Evolutionary conservation across 176 grass and related monocot species (phyloP), one percentile per base, ranked within the genome.

Genomic region (Avena atlantica): DNA sequence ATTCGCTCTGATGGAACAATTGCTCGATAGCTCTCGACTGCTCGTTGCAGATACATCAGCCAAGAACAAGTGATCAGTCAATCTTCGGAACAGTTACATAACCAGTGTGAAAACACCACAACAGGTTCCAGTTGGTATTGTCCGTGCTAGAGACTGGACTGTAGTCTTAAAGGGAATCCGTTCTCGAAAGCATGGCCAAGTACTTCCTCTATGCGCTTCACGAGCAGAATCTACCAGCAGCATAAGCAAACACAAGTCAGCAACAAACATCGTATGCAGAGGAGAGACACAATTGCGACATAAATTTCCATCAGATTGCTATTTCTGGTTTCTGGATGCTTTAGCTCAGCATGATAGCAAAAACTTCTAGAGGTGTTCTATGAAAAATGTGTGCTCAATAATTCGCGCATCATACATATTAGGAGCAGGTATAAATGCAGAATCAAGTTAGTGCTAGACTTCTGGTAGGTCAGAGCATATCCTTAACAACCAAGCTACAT

Each of bases 161-260:
- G 87, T 24, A 90, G 88, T 48, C 91, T 93, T 83, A 91, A 70
- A 2, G 81, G 86, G 27, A 89, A 91, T 88, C 94, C 92, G 56
- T 84, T 94, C 90, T 99, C 97, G 0, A 99, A 96, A 87, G 97
- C 97, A 20, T 99, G 94, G 53, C 88, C 87, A 25, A 99, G 94
- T 64, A 99, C 97, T 83, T 96, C 97, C 73, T 99, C 97, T 2
- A 99, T 99, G 57, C 83, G 90, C 89, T 99, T 99, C 74, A 94
- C 97, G 34, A 93, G 90, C 73, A 96, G 68, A 87, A 99, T 93
- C 97, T 99, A 80, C 37, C 50, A 78, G 86, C 44, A 80, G 45
- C 58, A 79, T 29, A 71, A 68, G 11, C 34, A 36, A 81, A 79
- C 45, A 53, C 21, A 85, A 60, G 29, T 93, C 69, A 89, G 73